Evolutionary conservation across 352 stramenopile genomes (phyloP).

Genomic region (Elongisporangium prolatum): DNA sequence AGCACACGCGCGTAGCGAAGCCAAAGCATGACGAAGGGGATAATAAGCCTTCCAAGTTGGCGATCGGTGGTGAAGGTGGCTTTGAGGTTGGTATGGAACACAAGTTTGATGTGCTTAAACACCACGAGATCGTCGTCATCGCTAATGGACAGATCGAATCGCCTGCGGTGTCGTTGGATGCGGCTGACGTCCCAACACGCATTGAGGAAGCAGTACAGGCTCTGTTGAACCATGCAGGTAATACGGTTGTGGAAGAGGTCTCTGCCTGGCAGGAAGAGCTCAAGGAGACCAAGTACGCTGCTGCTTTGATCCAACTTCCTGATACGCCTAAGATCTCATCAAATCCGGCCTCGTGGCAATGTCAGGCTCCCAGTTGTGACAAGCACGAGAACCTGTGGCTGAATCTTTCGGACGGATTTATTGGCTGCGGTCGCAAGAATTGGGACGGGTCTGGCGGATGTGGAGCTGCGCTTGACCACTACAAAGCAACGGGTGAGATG

Average conservation of each 20-base stretch:
- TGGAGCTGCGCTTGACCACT: slow-evolving; percentile 96
- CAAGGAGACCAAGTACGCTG: slow-evolving; percentile 74
- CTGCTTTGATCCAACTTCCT: slow-evolving; percentile 61
- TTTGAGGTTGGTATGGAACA: slow-evolving; percentile 87
- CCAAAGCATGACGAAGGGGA: slow-evolving; percentile 13
- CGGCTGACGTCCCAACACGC: slow-evolving; percentile 30
- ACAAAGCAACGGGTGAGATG: slow-evolving; percentile 86
- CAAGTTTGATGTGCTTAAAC: slow-evolving; percentile 87
- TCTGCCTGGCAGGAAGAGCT: slow-evolving; percentile 80
- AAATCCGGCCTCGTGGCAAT: slow-evolving; percentile 74
- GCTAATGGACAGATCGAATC: slow-evolving; percentile 33
- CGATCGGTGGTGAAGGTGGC: slow-evolving; percentile 94
- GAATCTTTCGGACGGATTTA: slow-evolving; percentile 93
- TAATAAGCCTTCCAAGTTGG: slow-evolving; percentile 86
- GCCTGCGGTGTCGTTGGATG: slow-evolving; percentile 23
- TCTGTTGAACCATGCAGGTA: slow-evolving; percentile 70
- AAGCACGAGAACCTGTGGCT: slow-evolving; percentile 99
- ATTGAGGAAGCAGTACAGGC: slow-evolving; percentile 55
- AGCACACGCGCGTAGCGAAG: slow-evolving; percentile 32
- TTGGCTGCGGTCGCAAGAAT: slow-evolving; percentile 88
- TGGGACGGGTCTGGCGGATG: slow-evolving; percentile 96
- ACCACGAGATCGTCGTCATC: slow-evolving; percentile 63
- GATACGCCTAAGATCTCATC: slow-evolving; percentile 60
- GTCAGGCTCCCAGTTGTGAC: slow-evolving; percentile 91
- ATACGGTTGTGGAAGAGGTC: slow-evolving; percentile 74